phyloP scores from a whole-genome alignment of 768 basidiomycete species.

The Serpula lacrymans region DNA sequence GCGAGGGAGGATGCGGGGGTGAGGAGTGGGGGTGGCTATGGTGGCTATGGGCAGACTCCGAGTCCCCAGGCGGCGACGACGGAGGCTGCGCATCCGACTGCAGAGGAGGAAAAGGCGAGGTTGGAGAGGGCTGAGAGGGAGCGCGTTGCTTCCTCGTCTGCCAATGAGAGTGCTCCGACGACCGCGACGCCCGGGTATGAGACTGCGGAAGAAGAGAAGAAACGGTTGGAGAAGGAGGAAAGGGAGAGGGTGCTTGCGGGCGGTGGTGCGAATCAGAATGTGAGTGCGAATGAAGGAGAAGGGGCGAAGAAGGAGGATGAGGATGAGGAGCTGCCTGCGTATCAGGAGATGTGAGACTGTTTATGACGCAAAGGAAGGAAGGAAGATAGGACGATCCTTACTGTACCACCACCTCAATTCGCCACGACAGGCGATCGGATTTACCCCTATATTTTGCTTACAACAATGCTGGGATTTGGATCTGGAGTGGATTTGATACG shows the following conservation, averaged over 20 bases:
- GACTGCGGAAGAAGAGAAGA: slow-evolving; percentile 64
- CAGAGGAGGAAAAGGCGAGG: slow-evolving; percentile 67
- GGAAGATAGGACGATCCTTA: no score
- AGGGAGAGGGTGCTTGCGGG: slow-evolving; percentile 47
- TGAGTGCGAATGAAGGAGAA: slow-evolving; percentile 26
- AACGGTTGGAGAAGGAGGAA: slow-evolving; percentile 61
- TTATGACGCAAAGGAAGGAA: no score
- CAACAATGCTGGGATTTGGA: no score
- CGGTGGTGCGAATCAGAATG: slow-evolving; percentile 4
- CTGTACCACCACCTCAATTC: no score
- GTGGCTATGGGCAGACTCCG: slow-evolving; percentile 16
- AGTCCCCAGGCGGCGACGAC: slow-evolving; percentile 24
- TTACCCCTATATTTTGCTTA: no score
- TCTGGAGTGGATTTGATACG: no score
- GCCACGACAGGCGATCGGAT: no score
- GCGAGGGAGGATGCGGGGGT: slow-evolving; percentile 35
- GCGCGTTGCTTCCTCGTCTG: slow-evolving; percentile 36
- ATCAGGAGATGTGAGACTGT: slow-evolving; percentile 35
- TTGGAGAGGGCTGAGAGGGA: slow-evolving; percentile 52
- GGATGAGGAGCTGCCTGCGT: slow-evolving; percentile 41
- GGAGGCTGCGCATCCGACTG: no score
- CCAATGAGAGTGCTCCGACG: slow-evolving; percentile 9
- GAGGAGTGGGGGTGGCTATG: slow-evolving; percentile 27
- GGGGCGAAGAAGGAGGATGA: slow-evolving; percentile 17
- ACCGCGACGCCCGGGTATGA: slow-evolving; percentile 28